Conservation (phyloP, 75 land plant genomes). For the Pinus taeda region DNA sequence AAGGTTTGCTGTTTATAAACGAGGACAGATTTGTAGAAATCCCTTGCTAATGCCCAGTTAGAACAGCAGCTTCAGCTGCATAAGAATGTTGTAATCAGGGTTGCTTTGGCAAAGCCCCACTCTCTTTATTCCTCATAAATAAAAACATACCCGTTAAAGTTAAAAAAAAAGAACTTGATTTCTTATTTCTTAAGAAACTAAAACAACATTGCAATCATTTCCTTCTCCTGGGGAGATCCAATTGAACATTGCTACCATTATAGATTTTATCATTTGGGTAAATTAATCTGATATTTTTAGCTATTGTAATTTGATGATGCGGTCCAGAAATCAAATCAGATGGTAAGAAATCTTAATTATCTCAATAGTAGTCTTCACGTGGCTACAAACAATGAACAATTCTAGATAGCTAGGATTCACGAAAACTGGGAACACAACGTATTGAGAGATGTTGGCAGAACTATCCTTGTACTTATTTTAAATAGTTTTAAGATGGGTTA, state of each 20-base stretch:
- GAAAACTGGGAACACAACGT: background rate
- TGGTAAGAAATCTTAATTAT: background rate
- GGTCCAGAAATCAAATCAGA: background rate
- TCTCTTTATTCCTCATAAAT: too few species aligned
- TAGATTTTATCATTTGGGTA: too few species aligned
- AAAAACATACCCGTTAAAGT: too few species aligned
- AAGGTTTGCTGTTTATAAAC: too few species aligned
- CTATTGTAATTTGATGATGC: background rate
- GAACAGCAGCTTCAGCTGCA: too few species aligned
- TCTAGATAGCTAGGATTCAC: background rate
- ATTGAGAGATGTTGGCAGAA: background rate
- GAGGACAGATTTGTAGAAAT: too few species aligned
- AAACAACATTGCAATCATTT: background rate
- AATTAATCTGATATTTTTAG: background rate
- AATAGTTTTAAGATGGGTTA: background rate
- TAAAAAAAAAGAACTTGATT: too few species aligned
- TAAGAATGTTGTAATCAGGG: too few species aligned
- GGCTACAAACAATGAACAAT: constrained; percentile 1
- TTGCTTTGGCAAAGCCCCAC: too few species aligned
- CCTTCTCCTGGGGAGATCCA: background rate
- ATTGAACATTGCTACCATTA: too few species aligned
- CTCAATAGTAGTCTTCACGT: background rate
- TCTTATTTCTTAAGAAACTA: too few species aligned
- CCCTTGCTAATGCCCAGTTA: too few species aligned
- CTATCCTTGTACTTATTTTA: background rate